Conservation (phyloP, 2,329 filamentous ascomycete genomes). For the Ophidiomyces ophidiicola region DNA sequence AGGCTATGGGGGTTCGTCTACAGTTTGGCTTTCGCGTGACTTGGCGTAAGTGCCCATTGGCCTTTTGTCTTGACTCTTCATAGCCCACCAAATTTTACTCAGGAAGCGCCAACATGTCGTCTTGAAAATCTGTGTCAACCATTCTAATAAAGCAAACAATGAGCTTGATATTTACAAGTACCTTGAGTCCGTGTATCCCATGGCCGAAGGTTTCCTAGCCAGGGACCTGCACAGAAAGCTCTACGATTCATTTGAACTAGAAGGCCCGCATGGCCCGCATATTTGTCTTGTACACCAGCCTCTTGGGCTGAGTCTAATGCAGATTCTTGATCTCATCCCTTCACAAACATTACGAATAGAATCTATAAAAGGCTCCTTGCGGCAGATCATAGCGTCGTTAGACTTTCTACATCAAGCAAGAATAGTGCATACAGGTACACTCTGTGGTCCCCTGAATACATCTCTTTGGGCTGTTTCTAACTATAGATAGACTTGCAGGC, state of each 20-base stretch:
- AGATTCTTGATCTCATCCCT: slow-evolving; percentile 9
- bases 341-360: slow-evolving; percentile 7
- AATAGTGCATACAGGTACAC: slow-evolving; percentile 5
- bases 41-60: background rate
- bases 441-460: background rate
- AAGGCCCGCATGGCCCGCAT: slow-evolving; percentile 8
- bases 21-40: slow-evolving; percentile 25
- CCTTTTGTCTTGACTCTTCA: background rate
- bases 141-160: background rate
- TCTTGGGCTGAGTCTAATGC: slow-evolving; percentile 11
- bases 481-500: slow-evolving; percentile 3
- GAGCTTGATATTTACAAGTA: slow-evolving; percentile 4
- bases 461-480: background rate
- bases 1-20: slow-evolving; percentile 27
- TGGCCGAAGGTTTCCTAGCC: background rate
- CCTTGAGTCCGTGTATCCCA: slow-evolving; percentile 2
- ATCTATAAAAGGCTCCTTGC: slow-evolving; percentile 7
- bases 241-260: slow-evolving; percentile 12
- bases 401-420: slow-evolving; percentile 5
- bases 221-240: slow-evolving; percentile 5
- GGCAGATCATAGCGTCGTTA: slow-evolving; percentile 7
- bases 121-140: background rate
- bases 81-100: no score
- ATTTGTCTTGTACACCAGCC: slow-evolving; percentile 12
- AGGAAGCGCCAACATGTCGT: background rate